Base-by-base conservation (phyloP, 2,329 filamentous ascomycete genomes). In the Clonostachys solani region DNA sequence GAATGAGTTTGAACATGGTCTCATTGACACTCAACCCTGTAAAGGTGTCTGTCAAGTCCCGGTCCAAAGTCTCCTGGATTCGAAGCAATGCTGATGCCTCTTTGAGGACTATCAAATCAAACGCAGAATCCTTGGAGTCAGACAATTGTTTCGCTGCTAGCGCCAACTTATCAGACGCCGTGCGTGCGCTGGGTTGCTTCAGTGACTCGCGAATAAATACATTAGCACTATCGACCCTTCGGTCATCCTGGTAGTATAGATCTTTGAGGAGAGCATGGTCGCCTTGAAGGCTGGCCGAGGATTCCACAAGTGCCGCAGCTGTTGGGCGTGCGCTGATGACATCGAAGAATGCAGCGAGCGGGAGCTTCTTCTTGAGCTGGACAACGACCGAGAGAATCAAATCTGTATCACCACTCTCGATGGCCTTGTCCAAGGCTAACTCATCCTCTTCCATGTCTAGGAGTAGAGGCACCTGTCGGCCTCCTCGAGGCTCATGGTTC, bases 371-470 rank as follows among this genome's bases (percentile, higher is more conserved):
- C 71, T 91, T 94, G 36, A 99, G 73, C 51, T 92, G 86, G 8
- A 95, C 72, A 7, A 99, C 77, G 6, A 99, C 94, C 60, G 86
- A 92, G 56, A 89, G 86, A n/a, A 96, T 82, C 3, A 99, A 78
- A 56, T 99, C 94, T 0, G 92, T 92, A 60, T 99, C 94, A 16
- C 92, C 92, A 50, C 89, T 95, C 63, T 96, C 91, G 49, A 97
- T 89, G 10, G 94, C 92, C 66, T 97, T 99, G 72, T 97, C 92
- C 0, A 99, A 80, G 0, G 94, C 94, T 38, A 97, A 83, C 54
- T 92, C 89, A 54, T 96, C 92, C 65, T 99, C 92, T 57, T 96
- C 92, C 89, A 97, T 96, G 63, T 81, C 91, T 40, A 99, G 75
- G 3, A 99, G 79, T 4, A 99, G 78, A 0, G 94, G 94, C 1